Evolutionary conservation across 805 yeast genomes (phyloP).

Genomic region (Kuraishia ogatae): DNA sequence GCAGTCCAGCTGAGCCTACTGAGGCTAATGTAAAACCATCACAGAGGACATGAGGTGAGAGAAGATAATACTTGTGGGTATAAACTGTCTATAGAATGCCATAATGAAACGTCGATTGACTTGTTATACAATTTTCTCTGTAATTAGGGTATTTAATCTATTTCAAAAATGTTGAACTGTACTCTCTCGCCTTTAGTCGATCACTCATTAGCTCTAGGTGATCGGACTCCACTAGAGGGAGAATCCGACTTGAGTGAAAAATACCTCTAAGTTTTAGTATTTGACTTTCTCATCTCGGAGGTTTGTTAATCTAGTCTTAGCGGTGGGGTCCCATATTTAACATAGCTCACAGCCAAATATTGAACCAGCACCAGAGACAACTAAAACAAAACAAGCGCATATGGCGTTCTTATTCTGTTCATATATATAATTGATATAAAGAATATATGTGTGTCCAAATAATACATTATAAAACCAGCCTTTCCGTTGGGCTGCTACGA

Average conservation of each 20-base stretch:
- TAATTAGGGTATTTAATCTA: background rate
- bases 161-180: background rate
- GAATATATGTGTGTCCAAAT: no score
- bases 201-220: background rate
- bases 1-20: background rate
- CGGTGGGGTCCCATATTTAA: background rate
- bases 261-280: no score
- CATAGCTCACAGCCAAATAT: background rate
- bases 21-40: conserved; percentile 3
- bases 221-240: background rate
- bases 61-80: background rate
- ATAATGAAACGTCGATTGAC: background rate
- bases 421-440: no score
- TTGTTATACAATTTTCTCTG: no score
- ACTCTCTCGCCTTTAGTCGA: background rate
- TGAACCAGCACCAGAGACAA: background rate
- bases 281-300: background rate
- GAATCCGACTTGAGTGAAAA: background rate
- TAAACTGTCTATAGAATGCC: background rate
- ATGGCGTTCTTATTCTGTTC: background rate
- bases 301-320: background rate
- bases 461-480: no score
- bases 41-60: background rate
- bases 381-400: background rate
- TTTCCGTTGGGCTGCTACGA: no score